Evolutionary conservation across 2,329 filamentous ascomycete species (phyloP), one percentile per base, ranked within the genome.

Genomic region (Didymellaceae sp.): DNA sequence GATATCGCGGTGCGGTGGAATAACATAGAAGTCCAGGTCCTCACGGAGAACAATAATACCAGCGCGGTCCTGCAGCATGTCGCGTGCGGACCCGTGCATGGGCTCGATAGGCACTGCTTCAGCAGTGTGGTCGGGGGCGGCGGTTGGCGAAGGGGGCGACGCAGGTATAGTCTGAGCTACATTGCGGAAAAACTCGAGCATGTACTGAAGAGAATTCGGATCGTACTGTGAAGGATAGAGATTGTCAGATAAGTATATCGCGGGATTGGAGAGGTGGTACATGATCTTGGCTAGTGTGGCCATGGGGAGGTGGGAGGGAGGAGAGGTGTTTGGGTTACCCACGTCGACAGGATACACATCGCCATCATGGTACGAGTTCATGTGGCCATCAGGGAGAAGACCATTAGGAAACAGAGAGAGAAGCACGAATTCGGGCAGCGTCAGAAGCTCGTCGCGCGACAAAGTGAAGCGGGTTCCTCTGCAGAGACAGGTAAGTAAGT

Each of bases 271-370:
- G 52, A 80, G 72, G 55, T 70, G 66, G 52, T 59, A 73, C 46
- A 73, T 54, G 25, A 78, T 74, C 47, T 73, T 72, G 52, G 72
- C 63, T 33, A 75, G 55, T 30, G 69, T 69, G 60, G 70, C 66
- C 41, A 62, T 49, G 54, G 57, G 58, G 42, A 67, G 68, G 57
- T 66, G 64, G 43, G 64, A 45, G 49, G 55, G 53, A 51, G 70
- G 70, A 59, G 63, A 54, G 44, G 57, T 53, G 57, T 62, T 55
- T 61, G 66, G 62, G 63, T 67, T 73, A 86, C 91, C 81, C 82
- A 99, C 94, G 82, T 99, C 94, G 69, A 99, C 93, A 74, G 94
- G 91, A 65, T 97, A 95, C 54, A 95, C 89, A 73, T 97, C 93
- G 61, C 89, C 89, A 65, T 97, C 94, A 58, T 91, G 85, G 73